A percentile compares a stretch with the other conserved stretches of the same genome.
These are phyloP conservation scores for Citrullus mucosospermus DNA, from an alignment of 306 rosid genomes.

Conservation along the genomic window DNA sequence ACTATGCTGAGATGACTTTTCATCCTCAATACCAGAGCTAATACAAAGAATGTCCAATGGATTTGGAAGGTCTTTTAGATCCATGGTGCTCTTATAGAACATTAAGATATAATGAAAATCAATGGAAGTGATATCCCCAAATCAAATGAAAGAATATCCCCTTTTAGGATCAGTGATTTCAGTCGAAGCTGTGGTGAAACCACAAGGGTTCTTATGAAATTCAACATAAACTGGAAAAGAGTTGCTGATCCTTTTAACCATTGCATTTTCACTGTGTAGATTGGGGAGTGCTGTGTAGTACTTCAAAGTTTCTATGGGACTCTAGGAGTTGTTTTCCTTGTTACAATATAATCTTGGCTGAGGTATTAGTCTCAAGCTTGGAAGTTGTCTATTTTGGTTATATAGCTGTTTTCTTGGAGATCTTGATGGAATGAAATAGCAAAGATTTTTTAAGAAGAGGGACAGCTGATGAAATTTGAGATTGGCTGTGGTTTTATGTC, in stretches of 20 bases:
- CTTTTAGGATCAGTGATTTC: no score
- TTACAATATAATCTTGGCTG: neutral
- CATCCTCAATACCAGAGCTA: no score
- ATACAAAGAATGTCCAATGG: no score
- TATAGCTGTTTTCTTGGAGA: neutral
- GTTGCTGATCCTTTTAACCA: neutral
- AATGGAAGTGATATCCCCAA: no score
- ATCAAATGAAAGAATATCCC: no score
- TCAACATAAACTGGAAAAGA: neutral
- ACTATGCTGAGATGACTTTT: no score
- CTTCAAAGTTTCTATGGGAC: no score
- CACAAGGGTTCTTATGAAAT: no score
- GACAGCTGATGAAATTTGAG: neutral
- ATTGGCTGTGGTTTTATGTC: neutral
- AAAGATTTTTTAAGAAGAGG: neutral
- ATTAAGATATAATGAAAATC: no score
- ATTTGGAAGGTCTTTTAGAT: no score
- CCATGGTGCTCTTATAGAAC: no score
- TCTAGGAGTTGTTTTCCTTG: neutral
- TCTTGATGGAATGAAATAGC: neutral
- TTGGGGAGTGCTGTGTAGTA: neutral
- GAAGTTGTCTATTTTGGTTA: neutral
- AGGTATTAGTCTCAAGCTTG: neutral
- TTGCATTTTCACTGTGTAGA: neutral
- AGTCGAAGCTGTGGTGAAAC: no score